Conservation (phyloP, 768 basidiomycete species). For the Lactarius sp. region DNA sequence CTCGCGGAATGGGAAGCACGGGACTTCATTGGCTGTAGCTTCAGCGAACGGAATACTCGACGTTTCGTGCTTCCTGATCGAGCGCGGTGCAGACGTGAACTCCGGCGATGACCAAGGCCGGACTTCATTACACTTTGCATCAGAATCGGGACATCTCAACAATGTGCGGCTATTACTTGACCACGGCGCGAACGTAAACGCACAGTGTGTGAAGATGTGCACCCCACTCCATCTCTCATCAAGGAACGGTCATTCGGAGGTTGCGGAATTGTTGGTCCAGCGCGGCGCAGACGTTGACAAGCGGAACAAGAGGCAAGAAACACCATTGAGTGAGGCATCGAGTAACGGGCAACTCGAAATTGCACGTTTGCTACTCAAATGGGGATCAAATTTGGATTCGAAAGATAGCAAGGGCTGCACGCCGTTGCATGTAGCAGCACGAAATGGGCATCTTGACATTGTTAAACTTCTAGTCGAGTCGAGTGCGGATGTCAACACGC, state of each 20-base stretch:
- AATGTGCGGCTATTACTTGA: too few relatives aligned
- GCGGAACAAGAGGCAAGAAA: background rate
- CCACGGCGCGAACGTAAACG: too few relatives aligned
- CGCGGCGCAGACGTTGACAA: background rate
- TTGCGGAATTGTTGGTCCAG: background rate
- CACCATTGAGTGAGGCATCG: background rate
- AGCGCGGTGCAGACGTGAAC: too few relatives aligned
- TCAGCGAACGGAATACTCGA: too few relatives aligned
- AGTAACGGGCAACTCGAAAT: background rate
- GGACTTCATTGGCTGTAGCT: too few relatives aligned
- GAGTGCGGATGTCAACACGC: background rate
- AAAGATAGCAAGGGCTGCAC: background rate
- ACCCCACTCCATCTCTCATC: background rate
- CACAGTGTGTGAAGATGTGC: too few relatives aligned
- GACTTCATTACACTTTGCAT: too few relatives aligned
- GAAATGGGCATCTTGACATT: background rate
- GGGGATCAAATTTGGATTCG: background rate
- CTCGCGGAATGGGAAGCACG: too few relatives aligned
- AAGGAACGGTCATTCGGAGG: background rate
- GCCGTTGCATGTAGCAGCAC: background rate
- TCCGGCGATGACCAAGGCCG: too few relatives aligned
- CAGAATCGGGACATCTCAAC: too few relatives aligned
- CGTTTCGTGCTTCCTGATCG: too few relatives aligned
- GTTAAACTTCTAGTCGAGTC: background rate
- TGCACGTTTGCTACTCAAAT: background rate